phyloP scores from a whole-genome alignment of 306 rosid genomes.

The Dalbergia cochinchinensis region DNA sequence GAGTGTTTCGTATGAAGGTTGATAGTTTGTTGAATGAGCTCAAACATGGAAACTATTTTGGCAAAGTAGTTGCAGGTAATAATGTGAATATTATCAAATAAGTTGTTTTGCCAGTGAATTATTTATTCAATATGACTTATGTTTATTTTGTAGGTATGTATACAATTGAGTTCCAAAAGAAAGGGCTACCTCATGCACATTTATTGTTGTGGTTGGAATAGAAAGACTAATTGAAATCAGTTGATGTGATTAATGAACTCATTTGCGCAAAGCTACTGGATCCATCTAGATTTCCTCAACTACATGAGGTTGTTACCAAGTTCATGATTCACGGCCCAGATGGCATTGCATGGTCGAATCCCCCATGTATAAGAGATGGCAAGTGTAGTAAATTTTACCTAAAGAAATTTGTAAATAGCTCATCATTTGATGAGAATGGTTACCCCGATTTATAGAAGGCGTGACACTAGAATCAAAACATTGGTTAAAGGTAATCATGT shows the following conservation, averaged over 20 bases:
- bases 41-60: no score
- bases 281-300: background rate
- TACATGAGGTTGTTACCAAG: background rate
- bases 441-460: background rate
- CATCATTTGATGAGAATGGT: background rate
- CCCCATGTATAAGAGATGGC: background rate
- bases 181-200: background rate
- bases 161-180: no score
- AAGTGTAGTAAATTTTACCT: background rate
- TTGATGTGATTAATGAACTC: no score
- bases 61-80: no score
- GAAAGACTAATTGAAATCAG: no score
- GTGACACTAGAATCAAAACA: background rate
- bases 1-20: no score
- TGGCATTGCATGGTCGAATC: background rate
- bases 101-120: no score
- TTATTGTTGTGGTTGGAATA: background rate
- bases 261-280: background rate
- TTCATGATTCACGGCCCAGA: background rate
- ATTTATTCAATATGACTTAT: no score
- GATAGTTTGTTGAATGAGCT: no score
- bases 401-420: background rate
- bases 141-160: no score
- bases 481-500: background rate
- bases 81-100: no score